phyloP scores from a whole-genome alignment of 371 early-diverging fungal species.

The Sporodiniella umbellata region DNA sequence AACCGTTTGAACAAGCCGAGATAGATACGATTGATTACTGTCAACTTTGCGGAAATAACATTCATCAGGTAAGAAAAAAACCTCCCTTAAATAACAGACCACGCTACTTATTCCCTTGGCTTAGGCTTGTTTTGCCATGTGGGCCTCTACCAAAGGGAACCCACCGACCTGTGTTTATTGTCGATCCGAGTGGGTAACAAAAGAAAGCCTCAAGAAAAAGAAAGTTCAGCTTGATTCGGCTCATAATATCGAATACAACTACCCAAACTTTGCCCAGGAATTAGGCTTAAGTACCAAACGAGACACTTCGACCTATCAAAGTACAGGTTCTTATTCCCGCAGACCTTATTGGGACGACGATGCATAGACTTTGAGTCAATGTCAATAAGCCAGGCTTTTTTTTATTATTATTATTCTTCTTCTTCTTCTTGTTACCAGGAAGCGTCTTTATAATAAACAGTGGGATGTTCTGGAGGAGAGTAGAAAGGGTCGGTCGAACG shows the following conservation, averaged over 20 bases:
- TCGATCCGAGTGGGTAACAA: slow-evolving; percentile 24
- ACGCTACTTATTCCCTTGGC: too few species aligned
- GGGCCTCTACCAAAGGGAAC: slow-evolving; percentile 16
- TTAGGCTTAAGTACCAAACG: slow-evolving; percentile 18
- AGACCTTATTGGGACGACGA: too few species aligned
- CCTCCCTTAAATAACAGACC: too few species aligned
- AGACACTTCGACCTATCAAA: slow-evolving; percentile 16
- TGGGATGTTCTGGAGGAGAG: too few species aligned
- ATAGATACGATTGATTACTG: slow-evolving; percentile 22
- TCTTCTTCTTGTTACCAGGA: too few species aligned
- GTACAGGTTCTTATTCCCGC: too few species aligned
- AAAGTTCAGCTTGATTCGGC: background rate
- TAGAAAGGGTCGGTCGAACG: too few species aligned
- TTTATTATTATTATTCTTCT: too few species aligned
- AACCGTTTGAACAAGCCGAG: slow-evolving; percentile 25
- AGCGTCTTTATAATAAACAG: too few species aligned
- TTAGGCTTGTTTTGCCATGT: slow-evolving; percentile 27
- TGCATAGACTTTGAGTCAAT: too few species aligned
- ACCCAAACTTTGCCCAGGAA: slow-evolving; percentile 25
- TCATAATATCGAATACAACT: slow-evolving; percentile 11
- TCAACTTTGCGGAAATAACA: slow-evolving; percentile 32
- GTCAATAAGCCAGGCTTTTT: too few species aligned
- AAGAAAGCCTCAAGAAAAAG: too few species aligned
- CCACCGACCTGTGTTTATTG: slow-evolving; percentile 37
- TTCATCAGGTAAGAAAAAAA: slow-evolving; percentile 27